These are phyloP conservation scores for Carex sylvatica DNA, from an alignment of 202 grass and related monocot genomes.

Conservation along the genomic window DNA sequence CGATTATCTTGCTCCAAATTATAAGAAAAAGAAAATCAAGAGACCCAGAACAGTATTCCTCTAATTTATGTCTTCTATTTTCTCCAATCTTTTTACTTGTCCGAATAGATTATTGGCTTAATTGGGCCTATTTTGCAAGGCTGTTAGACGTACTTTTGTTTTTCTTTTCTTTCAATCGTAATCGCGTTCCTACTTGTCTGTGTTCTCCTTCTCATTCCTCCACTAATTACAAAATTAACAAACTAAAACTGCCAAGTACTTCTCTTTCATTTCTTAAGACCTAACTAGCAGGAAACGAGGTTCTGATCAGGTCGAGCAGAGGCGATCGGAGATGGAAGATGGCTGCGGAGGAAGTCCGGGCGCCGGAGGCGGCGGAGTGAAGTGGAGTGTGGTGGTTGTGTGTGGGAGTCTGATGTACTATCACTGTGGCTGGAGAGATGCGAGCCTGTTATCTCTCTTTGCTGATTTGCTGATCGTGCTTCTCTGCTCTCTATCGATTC, in stretches of 20 bases:
- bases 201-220: neutral
- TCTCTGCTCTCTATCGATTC: slow-evolving; percentile 91
- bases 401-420: slow-evolving; percentile 90
- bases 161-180: neutral
- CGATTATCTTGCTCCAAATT: too few relatives aligned
- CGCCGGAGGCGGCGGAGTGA: slow-evolving; percentile 23
- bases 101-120: neutral
- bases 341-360: neutral
- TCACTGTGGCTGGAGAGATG: slow-evolving; percentile 51
- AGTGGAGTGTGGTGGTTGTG: slow-evolving; percentile 60
- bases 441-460: slow-evolving; percentile 79
- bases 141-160: neutral
- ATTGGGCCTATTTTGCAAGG: neutral
- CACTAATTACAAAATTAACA: neutral
- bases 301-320: neutral
- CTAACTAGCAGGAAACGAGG: neutral
- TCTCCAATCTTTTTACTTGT: too few relatives aligned
- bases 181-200: neutral
- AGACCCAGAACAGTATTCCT: too few relatives aligned
- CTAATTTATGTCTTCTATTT: too few relatives aligned
- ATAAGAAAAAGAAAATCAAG: too few relatives aligned
- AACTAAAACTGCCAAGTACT: neutral
- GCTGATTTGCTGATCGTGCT: slow-evolving; percentile 94
- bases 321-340: slow-evolving; percentile 21
- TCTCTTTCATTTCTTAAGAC: neutral